Conservation (phyloP, 352 stramenopile species). For the Phytophthora litchii region DNA sequence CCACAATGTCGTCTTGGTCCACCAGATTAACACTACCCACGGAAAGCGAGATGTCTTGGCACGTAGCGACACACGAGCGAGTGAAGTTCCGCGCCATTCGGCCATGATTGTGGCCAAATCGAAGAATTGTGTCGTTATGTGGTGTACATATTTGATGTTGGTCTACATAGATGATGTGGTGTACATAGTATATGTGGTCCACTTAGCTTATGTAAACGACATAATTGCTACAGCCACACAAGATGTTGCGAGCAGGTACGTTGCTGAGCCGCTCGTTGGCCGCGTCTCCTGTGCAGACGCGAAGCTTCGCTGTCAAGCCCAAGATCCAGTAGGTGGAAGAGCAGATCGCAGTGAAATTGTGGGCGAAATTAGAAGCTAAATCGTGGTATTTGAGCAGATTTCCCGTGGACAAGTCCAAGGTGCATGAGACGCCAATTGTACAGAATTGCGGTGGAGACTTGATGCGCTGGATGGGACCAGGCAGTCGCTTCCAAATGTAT, state of each 20-base stretch:
- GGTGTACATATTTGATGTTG: neutral
- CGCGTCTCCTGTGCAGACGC: slow-evolving; percentile 1
- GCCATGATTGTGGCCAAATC: slow-evolving; percentile 14
- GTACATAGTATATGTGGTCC: neutral
- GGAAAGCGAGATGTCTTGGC: slow-evolving; percentile 15
- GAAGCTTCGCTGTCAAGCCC: slow-evolving; percentile 24
- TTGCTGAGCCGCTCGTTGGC: neutral
- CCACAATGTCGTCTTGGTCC: slow-evolving; percentile 29
- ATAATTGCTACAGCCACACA: neutral
- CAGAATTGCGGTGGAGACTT: slow-evolving; percentile 50
- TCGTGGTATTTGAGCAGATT: slow-evolving; percentile 13
- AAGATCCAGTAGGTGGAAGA: slow-evolving; percentile 30
- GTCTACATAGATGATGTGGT: neutral
- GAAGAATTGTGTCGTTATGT: slow-evolving; percentile 1
- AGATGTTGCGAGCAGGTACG: slow-evolving; percentile 3
- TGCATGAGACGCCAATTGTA: slow-evolving; percentile 63
- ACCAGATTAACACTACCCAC: slow-evolving; percentile 46
- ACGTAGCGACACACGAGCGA: slow-evolving; percentile 11
- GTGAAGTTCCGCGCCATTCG: slow-evolving; percentile 8
- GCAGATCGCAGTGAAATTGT: neutral
- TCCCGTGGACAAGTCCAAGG: slow-evolving; percentile 40
- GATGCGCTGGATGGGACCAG: slow-evolving; percentile 67
- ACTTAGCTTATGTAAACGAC: neutral
- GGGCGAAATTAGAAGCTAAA: neutral
- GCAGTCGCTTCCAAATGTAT: slow-evolving; percentile 78